Conservation (phyloP, 2,329 filamentous ascomycete genomes). For the Aspergillus japonicus region DNA sequence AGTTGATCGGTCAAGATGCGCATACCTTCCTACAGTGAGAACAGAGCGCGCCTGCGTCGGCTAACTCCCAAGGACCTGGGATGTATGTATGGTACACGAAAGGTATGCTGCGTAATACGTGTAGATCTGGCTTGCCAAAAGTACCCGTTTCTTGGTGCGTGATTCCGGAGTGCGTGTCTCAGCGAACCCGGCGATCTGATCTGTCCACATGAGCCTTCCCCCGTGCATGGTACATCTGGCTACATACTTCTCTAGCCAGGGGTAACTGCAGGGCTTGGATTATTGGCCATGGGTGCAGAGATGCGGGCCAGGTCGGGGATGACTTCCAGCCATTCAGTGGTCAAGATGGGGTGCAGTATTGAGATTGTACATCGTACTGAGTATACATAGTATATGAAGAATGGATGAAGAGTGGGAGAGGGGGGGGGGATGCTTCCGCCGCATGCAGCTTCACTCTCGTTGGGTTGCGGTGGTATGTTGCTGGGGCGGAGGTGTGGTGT, state of each 20-base stretch:
- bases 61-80: neutral
- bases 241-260: neutral
- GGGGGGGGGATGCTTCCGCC: no score
- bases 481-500: no score
- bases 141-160: neutral
- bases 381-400: neutral
- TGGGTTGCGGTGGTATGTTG: neutral
- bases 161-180: neutral
- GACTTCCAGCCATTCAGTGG: neutral
- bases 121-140: neutral
- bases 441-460: no score
- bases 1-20: neutral
- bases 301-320: neutral
- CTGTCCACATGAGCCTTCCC: conserved; percentile 5
- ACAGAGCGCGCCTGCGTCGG: neutral
- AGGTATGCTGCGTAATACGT: neutral
- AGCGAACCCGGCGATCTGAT: conserved; percentile 1
- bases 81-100: no score
- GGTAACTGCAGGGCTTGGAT: neutral
- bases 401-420: neutral
- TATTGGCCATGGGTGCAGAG: neutral
- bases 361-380: no score
- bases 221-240: conserved; percentile 6
- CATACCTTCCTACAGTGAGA: neutral
- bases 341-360: neutral